Conservation (phyloP, 345 rosid species). For the Angophora floribunda region DNA sequence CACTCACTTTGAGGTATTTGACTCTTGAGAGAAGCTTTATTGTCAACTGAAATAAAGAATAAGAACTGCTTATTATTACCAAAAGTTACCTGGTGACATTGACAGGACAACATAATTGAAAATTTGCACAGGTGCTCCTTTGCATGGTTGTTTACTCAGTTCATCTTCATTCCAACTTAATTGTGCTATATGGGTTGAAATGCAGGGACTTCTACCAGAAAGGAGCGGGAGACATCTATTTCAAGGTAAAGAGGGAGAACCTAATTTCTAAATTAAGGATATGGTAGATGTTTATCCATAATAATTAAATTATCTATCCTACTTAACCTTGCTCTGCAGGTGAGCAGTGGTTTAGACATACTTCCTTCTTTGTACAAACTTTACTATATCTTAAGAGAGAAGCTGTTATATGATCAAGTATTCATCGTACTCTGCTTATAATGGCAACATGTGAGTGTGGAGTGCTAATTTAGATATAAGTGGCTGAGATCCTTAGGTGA, state of each 20-base stretch:
- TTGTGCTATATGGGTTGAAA: background rate
- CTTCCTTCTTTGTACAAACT: background rate
- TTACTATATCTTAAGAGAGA: background rate
- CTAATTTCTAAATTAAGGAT: background rate
- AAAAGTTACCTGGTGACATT: background rate
- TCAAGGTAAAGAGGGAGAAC: conserved; percentile 35
- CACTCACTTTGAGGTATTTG: background rate
- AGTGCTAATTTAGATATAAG: background rate
- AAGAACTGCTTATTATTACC: background rate
- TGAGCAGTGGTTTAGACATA: background rate
- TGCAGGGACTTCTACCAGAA: conserved; percentile 48
- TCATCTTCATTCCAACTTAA: conserved; percentile 1
- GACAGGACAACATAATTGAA: background rate
- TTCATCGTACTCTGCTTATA: background rate
- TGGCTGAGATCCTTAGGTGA: background rate
- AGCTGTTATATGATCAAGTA: background rate
- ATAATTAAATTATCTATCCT: background rate
- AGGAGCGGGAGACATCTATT: conserved; percentile 20
- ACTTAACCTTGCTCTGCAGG: background rate
- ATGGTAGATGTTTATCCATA: background rate
- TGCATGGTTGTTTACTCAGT: background rate
- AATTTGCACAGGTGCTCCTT: background rate
- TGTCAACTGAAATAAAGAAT: background rate
- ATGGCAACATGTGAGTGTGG: background rate
- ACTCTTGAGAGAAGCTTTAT: background rate